These are phyloP conservation scores for Eucommia ulmoides DNA, from an alignment of 257 asterid species.

Conservation along the genomic window DNA sequence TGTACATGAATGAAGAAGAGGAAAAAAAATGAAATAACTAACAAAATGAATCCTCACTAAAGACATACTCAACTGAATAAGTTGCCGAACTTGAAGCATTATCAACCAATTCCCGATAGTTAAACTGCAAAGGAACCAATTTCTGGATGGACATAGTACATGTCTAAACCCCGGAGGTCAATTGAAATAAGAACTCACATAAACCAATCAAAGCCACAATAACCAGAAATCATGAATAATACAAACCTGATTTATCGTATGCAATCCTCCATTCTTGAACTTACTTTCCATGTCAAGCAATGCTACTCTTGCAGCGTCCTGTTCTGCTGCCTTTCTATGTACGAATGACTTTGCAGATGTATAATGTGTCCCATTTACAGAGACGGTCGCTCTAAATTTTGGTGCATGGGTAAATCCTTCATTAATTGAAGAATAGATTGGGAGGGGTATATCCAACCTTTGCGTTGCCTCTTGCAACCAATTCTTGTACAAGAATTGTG, in stretches of 20 bases:
- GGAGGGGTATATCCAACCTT: conserved; percentile 7
- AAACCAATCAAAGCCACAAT: conserved; percentile 3
- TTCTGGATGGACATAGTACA: no score
- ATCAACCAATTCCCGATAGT: no score
- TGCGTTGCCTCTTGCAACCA: conserved; percentile 21
- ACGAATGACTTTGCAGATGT: conserved; percentile 20
- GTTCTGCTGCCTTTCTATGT: conserved; percentile 33
- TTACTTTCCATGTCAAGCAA: conserved; percentile 18
- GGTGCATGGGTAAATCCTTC: conserved; percentile 23
- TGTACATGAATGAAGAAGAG: no score
- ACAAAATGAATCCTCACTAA: no score
- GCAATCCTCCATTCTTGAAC: conserved; percentile 25
- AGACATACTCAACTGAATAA: no score
- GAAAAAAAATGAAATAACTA: no score
- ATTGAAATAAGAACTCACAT: conserved; percentile 4
- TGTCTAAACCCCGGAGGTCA: no score
- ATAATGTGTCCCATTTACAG: conserved; percentile 27
- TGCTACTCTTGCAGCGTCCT: conserved; percentile 45
- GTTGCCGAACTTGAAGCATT: no score
- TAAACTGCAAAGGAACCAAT: no score
- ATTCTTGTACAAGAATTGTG: conserved; percentile 8
- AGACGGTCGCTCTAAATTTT: conserved; percentile 23
- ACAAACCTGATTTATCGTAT: conserved; percentile 26
- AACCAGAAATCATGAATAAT: background rate
- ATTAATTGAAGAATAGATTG: conserved; percentile 11